Evolutionary conservation across 176 grass and related monocot species (phyloP).

Genomic region (Coix lacrymajobi): DNA sequence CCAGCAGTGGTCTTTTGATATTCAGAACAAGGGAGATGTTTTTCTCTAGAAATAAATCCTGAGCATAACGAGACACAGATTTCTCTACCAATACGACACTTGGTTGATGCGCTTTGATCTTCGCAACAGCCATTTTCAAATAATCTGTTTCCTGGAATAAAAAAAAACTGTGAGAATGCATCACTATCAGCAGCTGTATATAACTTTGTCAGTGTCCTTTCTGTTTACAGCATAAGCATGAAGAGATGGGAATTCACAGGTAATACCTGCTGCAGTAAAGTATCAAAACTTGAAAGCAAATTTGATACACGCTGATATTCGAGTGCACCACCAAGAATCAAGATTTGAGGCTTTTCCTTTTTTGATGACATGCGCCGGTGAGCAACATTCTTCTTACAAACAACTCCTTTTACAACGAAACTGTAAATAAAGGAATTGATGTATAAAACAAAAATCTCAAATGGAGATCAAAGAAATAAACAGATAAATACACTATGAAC

Average conservation of each 20-base stretch:
- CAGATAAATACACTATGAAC: constrained; percentile 6
- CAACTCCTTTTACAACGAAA: constrained; percentile 85
- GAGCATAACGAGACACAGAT: constrained; percentile 86
- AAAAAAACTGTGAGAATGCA: constrained; percentile 15
- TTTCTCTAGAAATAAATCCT: constrained; percentile 83
- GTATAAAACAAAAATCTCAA: constrained; percentile 6
- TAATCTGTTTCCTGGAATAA: constrained; percentile 87
- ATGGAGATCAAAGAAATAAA: constrained; percentile 17
- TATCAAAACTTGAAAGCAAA: constrained; percentile 99
- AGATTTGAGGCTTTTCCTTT: constrained; percentile 69
- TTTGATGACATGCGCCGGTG: constrained; percentile 74
- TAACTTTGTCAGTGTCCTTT: not conserved
- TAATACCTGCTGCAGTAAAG: constrained; percentile 91
- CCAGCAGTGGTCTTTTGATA: constrained; percentile 82
- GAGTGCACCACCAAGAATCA: constrained; percentile 92
- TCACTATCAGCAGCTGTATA: constrained; percentile 9
- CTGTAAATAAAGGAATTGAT: constrained; percentile 44
- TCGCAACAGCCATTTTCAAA: constrained; percentile 94
- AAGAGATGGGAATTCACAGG: not conserved
- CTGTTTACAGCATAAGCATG: not conserved
- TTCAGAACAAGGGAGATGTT: constrained; percentile 98
- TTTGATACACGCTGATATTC: constrained; percentile 97
- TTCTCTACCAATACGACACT: constrained; percentile 95
- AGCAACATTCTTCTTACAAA: constrained; percentile 99
- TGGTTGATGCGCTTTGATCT: constrained; percentile 91